Percentiles rank a stretch among this genome's conserved stretches.
phyloP scores from a whole-genome alignment of 2,329 filamentous ascomycete genomes.

The Fusarium clavum region DNA sequence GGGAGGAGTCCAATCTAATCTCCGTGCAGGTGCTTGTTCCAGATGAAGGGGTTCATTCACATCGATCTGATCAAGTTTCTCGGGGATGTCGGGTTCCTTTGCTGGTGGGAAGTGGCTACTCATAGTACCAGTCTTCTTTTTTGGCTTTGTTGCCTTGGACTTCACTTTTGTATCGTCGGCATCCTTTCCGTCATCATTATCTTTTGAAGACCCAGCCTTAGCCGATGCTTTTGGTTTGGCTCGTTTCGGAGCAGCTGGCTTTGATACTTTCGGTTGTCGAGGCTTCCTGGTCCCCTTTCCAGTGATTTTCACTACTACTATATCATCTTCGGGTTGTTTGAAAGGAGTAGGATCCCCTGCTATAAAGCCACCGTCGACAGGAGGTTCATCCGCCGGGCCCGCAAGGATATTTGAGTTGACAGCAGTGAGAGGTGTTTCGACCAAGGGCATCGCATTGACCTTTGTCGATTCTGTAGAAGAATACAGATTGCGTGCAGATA shows the following conservation, averaged over 20 bases:
- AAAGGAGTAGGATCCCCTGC: background rate
- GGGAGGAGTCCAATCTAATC: constrained; percentile 76
- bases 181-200: constrained; percentile 28
- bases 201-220: background rate
- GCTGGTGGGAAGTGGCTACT: constrained; percentile 51
- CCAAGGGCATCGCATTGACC: background rate
- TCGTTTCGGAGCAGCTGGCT: constrained; percentile 26
- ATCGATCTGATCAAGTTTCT: constrained; percentile 34
- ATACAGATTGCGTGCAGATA: constrained; percentile 56
- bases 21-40: constrained; percentile 65
- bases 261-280: constrained; percentile 36
- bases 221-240: constrained; percentile 5
- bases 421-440: background rate
- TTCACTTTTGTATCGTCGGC: constrained; percentile 54
- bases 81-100: constrained; percentile 25
- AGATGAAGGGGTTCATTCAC: constrained; percentile 53
- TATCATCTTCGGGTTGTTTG: constrained; percentile 23
- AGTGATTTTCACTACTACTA: constrained; percentile 42
- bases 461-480: constrained; percentile 48
- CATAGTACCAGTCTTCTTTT: constrained; percentile 44
- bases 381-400: background rate
- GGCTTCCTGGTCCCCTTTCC: constrained; percentile 31
- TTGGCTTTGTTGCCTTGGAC: constrained; percentile 29
- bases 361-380: constrained; percentile 4
- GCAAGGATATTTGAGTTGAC: background rate